Conservation (phyloP, 768 basidiomycete species). For the Amanita molliuscula region DNA sequence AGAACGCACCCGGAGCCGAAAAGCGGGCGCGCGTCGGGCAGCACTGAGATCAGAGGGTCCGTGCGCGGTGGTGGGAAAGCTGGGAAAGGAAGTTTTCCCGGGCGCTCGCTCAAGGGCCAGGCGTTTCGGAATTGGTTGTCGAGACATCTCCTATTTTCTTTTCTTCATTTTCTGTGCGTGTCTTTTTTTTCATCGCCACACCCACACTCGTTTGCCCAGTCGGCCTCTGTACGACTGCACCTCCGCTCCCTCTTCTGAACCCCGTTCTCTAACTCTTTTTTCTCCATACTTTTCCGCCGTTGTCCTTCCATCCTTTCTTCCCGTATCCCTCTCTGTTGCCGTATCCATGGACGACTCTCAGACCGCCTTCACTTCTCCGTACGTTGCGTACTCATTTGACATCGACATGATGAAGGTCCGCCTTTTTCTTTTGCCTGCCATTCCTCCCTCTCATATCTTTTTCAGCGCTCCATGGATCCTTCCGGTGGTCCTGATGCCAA, state of each 20-base stretch:
- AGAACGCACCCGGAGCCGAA: too few species aligned
- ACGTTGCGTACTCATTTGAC: slow-evolving; percentile 66
- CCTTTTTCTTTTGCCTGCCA: slow-evolving; percentile 5
- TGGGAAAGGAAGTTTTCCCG: slow-evolving; percentile 5
- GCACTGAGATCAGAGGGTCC: slow-evolving; percentile 5
- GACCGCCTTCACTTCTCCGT: slow-evolving; percentile 58
- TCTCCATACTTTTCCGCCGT: slow-evolving; percentile 38
- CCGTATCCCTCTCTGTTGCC: slow-evolving; percentile 18
- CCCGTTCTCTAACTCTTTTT: slow-evolving; percentile 30
- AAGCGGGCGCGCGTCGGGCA: too few species aligned
- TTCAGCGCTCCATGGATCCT: slow-evolving; percentile 78
- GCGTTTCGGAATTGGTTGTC: slow-evolving; percentile 7
- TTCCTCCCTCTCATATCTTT: not conserved
- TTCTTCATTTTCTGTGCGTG: slow-evolving; percentile 19
- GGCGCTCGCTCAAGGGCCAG: not conserved
- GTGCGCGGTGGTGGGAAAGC: slow-evolving; percentile 7
- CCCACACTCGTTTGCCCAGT: slow-evolving; percentile 18
- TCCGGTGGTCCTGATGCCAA: slow-evolving; percentile 76
- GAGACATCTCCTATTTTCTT: slow-evolving; percentile 9
- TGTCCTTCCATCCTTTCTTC: slow-evolving; percentile 32
- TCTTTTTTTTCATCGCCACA: slow-evolving; percentile 17
- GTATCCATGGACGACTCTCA: slow-evolving; percentile 64
- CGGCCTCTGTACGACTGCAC: slow-evolving; percentile 7
- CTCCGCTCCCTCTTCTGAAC: slow-evolving; percentile 4
- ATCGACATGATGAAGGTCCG: slow-evolving; percentile 89